phyloP scores from a whole-genome alignment of 1,284 basidiomycete genomes.

The Pterula multifida region DNA sequence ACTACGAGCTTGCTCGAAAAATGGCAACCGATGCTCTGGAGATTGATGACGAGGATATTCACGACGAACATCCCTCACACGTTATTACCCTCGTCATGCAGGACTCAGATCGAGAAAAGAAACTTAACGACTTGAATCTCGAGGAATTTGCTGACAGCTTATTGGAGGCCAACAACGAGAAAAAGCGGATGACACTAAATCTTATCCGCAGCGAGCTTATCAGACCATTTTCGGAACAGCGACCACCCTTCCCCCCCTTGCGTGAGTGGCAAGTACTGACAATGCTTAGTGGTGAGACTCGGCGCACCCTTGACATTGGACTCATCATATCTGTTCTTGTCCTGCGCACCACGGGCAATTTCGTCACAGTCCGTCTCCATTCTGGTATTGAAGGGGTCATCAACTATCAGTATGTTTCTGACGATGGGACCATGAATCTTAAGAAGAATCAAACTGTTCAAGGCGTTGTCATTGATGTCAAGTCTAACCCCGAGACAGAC shows the following conservation, averaged over 20 bases:
- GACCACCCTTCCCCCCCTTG: slow-evolving; percentile 59
- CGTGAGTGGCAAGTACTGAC: slow-evolving; percentile 77
- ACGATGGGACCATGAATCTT: slow-evolving; percentile 36
- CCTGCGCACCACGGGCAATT: slow-evolving; percentile 39
- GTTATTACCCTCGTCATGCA: slow-evolving; percentile 81
- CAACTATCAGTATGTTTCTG: slow-evolving; percentile 52
- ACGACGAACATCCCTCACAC: slow-evolving; percentile 82
- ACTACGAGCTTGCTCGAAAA: slow-evolving; percentile 95
- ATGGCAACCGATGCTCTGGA: slow-evolving; percentile 98
- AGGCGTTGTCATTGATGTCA: slow-evolving; percentile 70
- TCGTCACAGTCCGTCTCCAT: slow-evolving; percentile 66
- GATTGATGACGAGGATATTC: slow-evolving; percentile 88
- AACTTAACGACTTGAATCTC: slow-evolving; percentile 85
- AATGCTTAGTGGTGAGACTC: slow-evolving; percentile 92
- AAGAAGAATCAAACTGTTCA: slow-evolving; percentile 68
- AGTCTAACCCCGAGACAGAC: slow-evolving; percentile 50
- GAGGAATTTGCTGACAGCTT: slow-evolving; percentile 96
- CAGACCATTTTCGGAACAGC: slow-evolving; percentile 72
- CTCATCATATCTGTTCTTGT: slow-evolving; percentile 80
- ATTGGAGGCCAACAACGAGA: slow-evolving; percentile 70
- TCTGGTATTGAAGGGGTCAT: slow-evolving; percentile 89
- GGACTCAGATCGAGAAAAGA: slow-evolving; percentile 69
- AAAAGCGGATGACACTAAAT: slow-evolving; percentile 81
- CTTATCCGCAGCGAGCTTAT: slow-evolving; percentile 87
- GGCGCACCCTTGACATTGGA: slow-evolving; percentile 66